A percentile compares a stretch with the other conserved stretches of the same genome.
Conservation (phyloP, 345 rosid species). For the Moringa oleifera region DNA sequence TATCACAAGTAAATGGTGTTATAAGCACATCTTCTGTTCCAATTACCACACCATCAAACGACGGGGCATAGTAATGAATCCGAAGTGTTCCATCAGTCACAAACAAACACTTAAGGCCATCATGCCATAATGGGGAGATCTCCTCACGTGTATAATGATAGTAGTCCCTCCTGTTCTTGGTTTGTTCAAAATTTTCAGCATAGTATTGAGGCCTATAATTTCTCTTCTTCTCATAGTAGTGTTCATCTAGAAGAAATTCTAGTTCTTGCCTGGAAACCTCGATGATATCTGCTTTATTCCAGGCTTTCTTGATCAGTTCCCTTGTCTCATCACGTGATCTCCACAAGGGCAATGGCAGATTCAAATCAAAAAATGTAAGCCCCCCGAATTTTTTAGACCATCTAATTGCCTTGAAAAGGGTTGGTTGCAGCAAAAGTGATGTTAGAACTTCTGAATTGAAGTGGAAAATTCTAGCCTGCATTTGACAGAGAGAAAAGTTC, state of each 20-base stretch:
- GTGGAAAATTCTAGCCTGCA: constrained; percentile 88
- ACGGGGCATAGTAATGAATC: constrained; percentile 72
- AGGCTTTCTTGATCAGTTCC: constrained; percentile 60
- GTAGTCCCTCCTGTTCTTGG: constrained; percentile 56
- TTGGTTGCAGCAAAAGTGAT: constrained; percentile 45
- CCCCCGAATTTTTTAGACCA: constrained; percentile 80
- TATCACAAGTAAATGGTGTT: constrained; percentile 86
- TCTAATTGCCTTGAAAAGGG: constrained; percentile 60
- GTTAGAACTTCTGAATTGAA: constrained; percentile 70
- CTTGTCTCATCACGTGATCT: constrained; percentile 64
- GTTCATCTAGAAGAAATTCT: constrained; percentile 84
- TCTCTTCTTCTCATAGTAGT: constrained; percentile 52
- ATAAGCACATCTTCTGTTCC: constrained; percentile 91
- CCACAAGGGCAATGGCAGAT: constrained; percentile 78
- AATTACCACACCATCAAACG: constrained; percentile 67
- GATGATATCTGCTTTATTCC: constrained; percentile 64
- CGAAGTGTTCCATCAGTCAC: constrained; percentile 89
- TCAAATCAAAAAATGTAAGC: constrained; percentile 67
- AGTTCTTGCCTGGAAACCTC: constrained; percentile 83
- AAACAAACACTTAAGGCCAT: constrained; percentile 60
- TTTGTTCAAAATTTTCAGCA: constrained; percentile 59
- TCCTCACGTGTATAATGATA: constrained; percentile 81
- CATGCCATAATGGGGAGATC: constrained; percentile 79
- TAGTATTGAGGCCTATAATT: constrained; percentile 75
- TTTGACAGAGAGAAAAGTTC: no score